Conservation (phyloP, 495 filamentous ascomycete genomes). For the Penicillium fimorum region DNA sequence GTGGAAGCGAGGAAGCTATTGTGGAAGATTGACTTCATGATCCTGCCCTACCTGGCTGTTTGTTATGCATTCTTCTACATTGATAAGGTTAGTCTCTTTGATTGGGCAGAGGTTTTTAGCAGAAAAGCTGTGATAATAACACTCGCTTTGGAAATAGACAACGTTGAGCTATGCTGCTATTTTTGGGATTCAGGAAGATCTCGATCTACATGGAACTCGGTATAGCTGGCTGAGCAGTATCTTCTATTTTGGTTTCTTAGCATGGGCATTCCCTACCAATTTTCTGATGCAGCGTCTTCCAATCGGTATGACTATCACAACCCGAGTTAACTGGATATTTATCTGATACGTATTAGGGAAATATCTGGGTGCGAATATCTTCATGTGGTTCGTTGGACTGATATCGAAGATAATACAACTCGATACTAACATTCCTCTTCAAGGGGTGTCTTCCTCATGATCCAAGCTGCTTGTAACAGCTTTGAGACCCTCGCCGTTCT, state of each 20-base stretch:
- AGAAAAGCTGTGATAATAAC: slow-evolving; percentile 22
- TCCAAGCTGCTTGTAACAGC: slow-evolving; percentile 53
- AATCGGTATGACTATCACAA: slow-evolving; percentile 33
- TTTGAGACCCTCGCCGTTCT: slow-evolving; percentile 54
- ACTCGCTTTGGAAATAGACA: slow-evolving; percentile 41
- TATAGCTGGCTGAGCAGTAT: slow-evolving; percentile 51
- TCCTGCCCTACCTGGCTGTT: slow-evolving; percentile 50
- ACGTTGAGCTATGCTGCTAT: slow-evolving; percentile 59
- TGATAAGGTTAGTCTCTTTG: slow-evolving; percentile 40
- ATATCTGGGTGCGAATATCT: slow-evolving; percentile 59
- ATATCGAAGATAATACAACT: not conserved
- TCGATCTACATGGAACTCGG: slow-evolving; percentile 46
- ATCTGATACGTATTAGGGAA: slow-evolving; percentile 36
- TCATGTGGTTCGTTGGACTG: slow-evolving; percentile 47
- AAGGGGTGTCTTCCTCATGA: slow-evolving; percentile 55
- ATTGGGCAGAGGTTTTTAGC: not conserved
- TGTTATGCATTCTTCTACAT: slow-evolving; percentile 63
- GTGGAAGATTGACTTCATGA: slow-evolving; percentile 56
- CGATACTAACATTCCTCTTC: not conserved
- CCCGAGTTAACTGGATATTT: no score
- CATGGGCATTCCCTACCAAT: slow-evolving; percentile 50
- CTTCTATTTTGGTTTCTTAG: slow-evolving; percentile 54
- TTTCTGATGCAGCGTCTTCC: slow-evolving; percentile 59
- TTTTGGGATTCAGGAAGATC: slow-evolving; percentile 54
- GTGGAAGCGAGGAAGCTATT: slow-evolving; percentile 49